Conservation (phyloP, 2,329 filamentous ascomycete genomes). For the Claviceps quebecensis region DNA sequence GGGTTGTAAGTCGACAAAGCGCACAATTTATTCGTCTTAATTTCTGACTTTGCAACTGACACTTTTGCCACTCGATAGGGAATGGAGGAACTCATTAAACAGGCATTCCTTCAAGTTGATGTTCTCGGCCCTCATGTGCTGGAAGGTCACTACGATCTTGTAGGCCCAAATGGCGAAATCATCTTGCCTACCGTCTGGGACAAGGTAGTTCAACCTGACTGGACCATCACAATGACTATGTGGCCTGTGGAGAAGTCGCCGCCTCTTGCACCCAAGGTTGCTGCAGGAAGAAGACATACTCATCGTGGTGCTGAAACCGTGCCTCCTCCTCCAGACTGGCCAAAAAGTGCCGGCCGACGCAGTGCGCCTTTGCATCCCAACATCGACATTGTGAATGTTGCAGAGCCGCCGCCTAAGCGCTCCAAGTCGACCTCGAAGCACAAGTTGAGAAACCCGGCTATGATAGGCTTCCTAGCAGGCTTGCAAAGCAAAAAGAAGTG, state of each 20-base stretch:
- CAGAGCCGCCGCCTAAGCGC: conserved; percentile 1
- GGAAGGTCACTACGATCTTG: conserved; percentile 66
- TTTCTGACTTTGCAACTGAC: conserved; percentile 4
- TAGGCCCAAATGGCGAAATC: conserved; percentile 68
- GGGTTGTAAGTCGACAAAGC: conserved; percentile 47
- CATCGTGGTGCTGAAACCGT: neutral
- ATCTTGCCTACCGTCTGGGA: conserved; percentile 71
- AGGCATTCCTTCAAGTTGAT: conserved; percentile 70
- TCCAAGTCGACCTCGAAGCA: conserved; percentile 7
- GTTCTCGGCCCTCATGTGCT: conserved; percentile 62
- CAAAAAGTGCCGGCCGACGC: neutral
- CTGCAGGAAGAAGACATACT: conserved; percentile 1
- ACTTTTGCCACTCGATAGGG: conserved; percentile 36
- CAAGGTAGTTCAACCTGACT: conserved; percentile 63
- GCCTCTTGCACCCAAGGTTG: neutral
- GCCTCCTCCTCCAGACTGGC: conserved; percentile 10
- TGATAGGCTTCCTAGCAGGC: conserved; percentile 11
- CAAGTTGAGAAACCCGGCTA: conserved; percentile 7
- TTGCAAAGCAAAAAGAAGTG: conserved; percentile 12
- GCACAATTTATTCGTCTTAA: too few relatives aligned
- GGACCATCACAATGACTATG: conserved; percentile 40
- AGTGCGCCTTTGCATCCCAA: conserved; percentile 4
- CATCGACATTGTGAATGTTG: conserved; percentile 10
- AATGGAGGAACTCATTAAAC: conserved; percentile 76
- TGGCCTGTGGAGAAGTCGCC: conserved; percentile 38